phyloP scores from a whole-genome alignment of 148 eudicot genomes.

The Rhododendron henanense region DNA sequence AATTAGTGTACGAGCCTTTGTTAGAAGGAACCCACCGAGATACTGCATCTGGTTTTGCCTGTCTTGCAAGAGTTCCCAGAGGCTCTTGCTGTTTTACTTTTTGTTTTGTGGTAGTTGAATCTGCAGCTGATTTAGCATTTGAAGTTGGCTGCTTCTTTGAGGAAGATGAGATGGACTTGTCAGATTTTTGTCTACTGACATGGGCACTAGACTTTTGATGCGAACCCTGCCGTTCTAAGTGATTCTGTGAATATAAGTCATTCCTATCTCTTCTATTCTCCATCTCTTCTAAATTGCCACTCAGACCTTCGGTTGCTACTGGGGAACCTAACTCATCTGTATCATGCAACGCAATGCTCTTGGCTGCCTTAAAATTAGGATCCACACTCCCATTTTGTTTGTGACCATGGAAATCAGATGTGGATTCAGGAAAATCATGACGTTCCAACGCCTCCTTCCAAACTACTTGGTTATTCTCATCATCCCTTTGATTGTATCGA shows the following conservation, averaged over 20 bases:
- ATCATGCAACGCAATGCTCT: slow-evolving; percentile 43
- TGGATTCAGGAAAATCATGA: slow-evolving; percentile 51
- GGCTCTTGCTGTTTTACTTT: slow-evolving; percentile 49
- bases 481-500: slow-evolving; percentile 31
- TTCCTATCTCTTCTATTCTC: slow-evolving; percentile 33
- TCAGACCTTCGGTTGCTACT: slow-evolving; percentile 7
- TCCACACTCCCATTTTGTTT: slow-evolving; percentile 29
- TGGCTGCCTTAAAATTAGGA: slow-evolving; percentile 25
- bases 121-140: slow-evolving; percentile 48
- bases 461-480: slow-evolving; percentile 28
- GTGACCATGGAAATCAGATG: slow-evolving; percentile 39
- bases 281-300: slow-evolving; percentile 26
- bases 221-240: slow-evolving; percentile 43
- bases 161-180: slow-evolving; percentile 37
- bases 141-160: slow-evolving; percentile 46
- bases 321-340: slow-evolving; percentile 24
- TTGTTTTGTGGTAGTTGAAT: slow-evolving; percentile 39
- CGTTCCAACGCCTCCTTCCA: slow-evolving; percentile 47
- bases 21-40: slow-evolving; percentile 83
- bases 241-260: slow-evolving; percentile 25
- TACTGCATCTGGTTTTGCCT: slow-evolving; percentile 50
- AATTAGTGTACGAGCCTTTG: slow-evolving; percentile 73
- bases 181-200: slow-evolving; percentile 42
- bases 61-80: slow-evolving; percentile 25
- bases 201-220: slow-evolving; percentile 40